These are phyloP conservation scores for Nymphaea colorata DNA, from an alignment of 164 flowering plant genomes.

Conservation along the genomic window DNA sequence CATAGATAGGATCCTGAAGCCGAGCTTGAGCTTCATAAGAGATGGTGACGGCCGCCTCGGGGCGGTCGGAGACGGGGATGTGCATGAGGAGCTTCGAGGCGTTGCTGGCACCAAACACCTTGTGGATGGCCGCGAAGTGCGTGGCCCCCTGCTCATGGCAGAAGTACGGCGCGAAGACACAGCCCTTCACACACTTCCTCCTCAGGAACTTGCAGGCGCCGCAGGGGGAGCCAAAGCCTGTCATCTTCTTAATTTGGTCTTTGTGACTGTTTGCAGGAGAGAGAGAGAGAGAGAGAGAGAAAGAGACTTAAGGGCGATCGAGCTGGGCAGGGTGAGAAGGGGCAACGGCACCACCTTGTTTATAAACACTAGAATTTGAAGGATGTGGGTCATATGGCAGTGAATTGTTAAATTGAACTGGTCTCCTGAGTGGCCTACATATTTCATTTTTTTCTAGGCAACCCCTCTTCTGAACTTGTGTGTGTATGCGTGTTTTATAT, in stretches of 20 bases:
- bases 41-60: conserved; percentile 72
- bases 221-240: conserved; percentile 81
- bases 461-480: neutral
- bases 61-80: conserved; percentile 54
- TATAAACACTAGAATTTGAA: neutral
- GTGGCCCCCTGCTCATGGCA: conserved; percentile 76
- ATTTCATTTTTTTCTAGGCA: neutral
- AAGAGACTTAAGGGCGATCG: neutral
- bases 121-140: conserved; percentile 84
- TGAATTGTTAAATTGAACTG: neutral
- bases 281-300: no score
- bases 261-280: neutral
- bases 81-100: conserved; percentile 66
- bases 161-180: conserved; percentile 93
- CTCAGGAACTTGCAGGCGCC: conserved; percentile 95
- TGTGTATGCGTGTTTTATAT: no score
- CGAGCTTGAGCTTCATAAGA: conserved; percentile 92
- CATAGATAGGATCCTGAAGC: conserved; percentile 89
- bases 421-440: neutral
- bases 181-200: conserved; percentile 74
- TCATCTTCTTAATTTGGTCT: conserved; percentile 27
- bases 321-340: neutral
- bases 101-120: conserved; percentile 93
- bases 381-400: neutral
- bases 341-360: neutral